Conservation (phyloP, 495 filamentous ascomycete genomes). For the Penicillium bialowiezense region DNA sequence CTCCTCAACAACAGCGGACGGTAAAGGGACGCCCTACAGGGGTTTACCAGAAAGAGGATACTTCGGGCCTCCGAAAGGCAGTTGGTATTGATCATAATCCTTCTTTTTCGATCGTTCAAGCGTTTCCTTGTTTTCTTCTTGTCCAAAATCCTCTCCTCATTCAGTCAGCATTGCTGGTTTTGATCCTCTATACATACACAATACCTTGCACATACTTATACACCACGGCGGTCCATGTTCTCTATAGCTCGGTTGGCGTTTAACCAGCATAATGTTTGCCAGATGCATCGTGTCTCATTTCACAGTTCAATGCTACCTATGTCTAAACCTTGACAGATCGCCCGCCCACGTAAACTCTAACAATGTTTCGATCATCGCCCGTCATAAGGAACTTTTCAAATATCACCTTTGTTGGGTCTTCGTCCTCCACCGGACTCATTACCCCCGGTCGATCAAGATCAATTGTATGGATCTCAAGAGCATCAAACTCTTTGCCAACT, state of each 20-base stretch:
- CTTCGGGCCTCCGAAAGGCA: conserved; percentile 59
- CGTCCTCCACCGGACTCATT: conserved; percentile 53
- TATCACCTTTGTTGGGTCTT: conserved; percentile 41
- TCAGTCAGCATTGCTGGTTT: background rate
- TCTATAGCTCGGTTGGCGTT: background rate
- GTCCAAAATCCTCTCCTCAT: background rate
- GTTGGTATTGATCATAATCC: conserved; percentile 30
- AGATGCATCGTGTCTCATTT: too few relatives aligned
- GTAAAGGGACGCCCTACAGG: conserved; percentile 41
- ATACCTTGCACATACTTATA: too few relatives aligned
- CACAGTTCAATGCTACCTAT: too few relatives aligned
- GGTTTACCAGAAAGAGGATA: conserved; percentile 42
- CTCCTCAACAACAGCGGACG: conserved; percentile 45
- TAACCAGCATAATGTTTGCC: too few relatives aligned
- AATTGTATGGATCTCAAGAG: conserved; percentile 48
- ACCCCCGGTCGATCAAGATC: conserved; percentile 31
- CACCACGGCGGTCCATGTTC: too few relatives aligned
- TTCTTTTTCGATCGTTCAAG: background rate
- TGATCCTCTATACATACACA: background rate
- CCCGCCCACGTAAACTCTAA: conserved; percentile 55
- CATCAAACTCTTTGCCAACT: conserved; percentile 64
- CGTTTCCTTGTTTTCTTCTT: background rate
- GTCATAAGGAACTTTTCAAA: conserved; percentile 68
- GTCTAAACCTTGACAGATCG: conserved; percentile 52
- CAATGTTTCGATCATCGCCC: conserved; percentile 63